These are phyloP conservation scores for Vitis labrusca DNA, from an alignment of 164 flowering plant species.

Conservation along the genomic window DNA sequence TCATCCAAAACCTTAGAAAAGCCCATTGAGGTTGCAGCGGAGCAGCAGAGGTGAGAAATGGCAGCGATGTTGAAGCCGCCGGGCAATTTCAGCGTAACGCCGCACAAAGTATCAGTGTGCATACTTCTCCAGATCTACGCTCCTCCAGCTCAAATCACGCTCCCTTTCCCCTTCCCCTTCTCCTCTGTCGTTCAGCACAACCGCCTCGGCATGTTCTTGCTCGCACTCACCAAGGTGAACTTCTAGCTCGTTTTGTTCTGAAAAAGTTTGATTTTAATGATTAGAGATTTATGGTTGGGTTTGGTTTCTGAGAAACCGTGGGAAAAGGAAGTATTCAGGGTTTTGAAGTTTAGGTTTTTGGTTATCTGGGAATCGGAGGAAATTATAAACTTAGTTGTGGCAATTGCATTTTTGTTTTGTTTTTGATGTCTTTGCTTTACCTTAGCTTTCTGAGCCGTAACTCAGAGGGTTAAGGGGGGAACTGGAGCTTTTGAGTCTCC, in stretches of 20 bases:
- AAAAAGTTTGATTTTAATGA: background rate
- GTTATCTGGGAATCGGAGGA: too few species aligned
- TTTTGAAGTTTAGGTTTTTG: too few species aligned
- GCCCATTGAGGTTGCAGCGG: too few species aligned
- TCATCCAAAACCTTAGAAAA: too few species aligned
- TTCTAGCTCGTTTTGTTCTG: background rate
- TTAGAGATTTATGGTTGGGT: background rate
- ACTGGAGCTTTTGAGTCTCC: too few species aligned
- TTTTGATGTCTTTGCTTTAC: too few species aligned
- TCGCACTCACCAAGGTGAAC: conserved; percentile 74
- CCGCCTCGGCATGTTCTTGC: conserved; percentile 63
- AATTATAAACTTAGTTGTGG: too few species aligned
- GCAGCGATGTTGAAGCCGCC: conserved; percentile 35
- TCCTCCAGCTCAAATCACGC: conserved; percentile 47
- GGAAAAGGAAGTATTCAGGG: too few species aligned
- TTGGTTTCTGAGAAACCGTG: too few species aligned
- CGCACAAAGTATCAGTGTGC: conserved; percentile 91
- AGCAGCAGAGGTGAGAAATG: conserved; percentile 10
- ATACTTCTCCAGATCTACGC: conserved; percentile 71
- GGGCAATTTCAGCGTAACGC: conserved; percentile 59
- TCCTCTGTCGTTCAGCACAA: conserved; percentile 86
- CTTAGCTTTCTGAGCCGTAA: too few species aligned
- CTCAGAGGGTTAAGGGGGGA: too few species aligned
- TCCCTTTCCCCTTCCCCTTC: conserved; percentile 71
- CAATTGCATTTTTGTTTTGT: too few species aligned